Evolutionary conservation across 352 stramenopile species (phyloP), one percentile per base, ranked within the genome.

Genomic region (Plasmopara halstedii): DNA sequence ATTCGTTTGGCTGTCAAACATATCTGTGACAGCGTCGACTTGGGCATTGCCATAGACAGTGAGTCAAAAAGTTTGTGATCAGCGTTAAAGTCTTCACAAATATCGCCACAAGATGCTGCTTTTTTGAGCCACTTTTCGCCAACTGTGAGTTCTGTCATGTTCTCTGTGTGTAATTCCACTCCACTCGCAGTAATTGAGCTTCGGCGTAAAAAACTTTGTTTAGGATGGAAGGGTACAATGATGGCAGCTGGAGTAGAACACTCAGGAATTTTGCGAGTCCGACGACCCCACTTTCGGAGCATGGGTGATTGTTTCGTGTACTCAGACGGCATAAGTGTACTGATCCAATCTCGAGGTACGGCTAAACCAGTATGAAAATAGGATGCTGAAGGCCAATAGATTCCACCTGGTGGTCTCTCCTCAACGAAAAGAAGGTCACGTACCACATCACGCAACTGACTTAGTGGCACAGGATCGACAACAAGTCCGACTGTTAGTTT

Each of bases 401-500:
- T 44, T 25, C 51, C 61, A 2, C 42, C 25, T 8, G 61, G 43
- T 17, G 56, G 46, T 4, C 73, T 66, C 42, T 92, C 77, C 18
- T 69, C 50, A 0, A 89, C 53, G 31, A 85, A 88, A n/a, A 59
- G 34, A 17, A 59, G 48, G 4, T 67, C 53, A 11, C 62, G 58
- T 2, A 92, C 25, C 0, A 82, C 46, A 6, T 86, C 74, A 19
- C 77, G 69, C 3, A 88, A 49, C 44, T 85, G 62, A 1, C 41
- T 50, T 7, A 89, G 57, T 6, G 77, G 67, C 0, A 88, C 71
- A 0, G 56, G 56, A 26, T 86, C 75, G 2, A 87, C 73, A 0
- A 89, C 40, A 8, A 92, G 33, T 0, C 80, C 80, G 1, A 89
- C 47, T 1, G 80, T 92, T 25, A 85, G 45, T 42, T 92, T 92